phyloP scores from a whole-genome alignment of 108 stramenopile species.

The Nitzschia putrida region DNA sequence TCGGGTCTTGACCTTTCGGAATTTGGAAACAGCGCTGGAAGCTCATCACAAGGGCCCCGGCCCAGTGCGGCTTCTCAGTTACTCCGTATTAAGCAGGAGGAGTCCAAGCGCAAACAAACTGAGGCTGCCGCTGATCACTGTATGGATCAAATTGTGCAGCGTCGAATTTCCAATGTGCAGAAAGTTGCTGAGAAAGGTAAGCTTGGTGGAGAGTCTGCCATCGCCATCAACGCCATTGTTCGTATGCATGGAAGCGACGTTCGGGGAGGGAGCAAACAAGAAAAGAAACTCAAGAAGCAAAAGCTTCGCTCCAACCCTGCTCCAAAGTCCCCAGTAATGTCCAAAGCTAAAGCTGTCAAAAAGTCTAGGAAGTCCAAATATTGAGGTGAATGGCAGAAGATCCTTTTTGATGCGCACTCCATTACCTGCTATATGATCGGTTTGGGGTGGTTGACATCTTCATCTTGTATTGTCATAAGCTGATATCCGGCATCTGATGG shows the following conservation, averaged over 20 bases:
- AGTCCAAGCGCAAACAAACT: slow-evolving; percentile 13
- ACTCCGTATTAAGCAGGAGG: slow-evolving; percentile 20
- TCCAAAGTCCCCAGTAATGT: not conserved
- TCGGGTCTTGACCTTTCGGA: slow-evolving; percentile 40
- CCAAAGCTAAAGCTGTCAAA: slow-evolving; percentile 6
- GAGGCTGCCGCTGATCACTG: slow-evolving; percentile 24
- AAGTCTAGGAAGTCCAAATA: slow-evolving; percentile 21
- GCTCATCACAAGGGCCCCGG: not conserved
- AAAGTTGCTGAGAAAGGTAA: slow-evolving; percentile 3
- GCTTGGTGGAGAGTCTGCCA: not conserved
- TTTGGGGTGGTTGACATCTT: too few species aligned
- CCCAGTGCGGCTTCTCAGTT: slow-evolving; percentile 36
- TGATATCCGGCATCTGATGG: too few species aligned
- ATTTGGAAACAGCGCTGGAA: slow-evolving; percentile 14
- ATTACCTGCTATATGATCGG: too few species aligned
- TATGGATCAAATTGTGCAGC: slow-evolving; percentile 13
- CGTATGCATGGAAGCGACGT: slow-evolving; percentile 37
- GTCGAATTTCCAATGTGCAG: slow-evolving; percentile 9
- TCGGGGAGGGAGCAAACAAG: not conserved
- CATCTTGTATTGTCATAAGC: too few species aligned
- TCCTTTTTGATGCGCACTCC: too few species aligned
- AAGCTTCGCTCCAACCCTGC: not conserved
- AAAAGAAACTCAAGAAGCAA: slow-evolving; percentile 6
- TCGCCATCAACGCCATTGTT: slow-evolving; percentile 28
- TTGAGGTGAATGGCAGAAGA: not conserved